Percentiles rank a stretch among this genome's conserved stretches.
phyloP scores from a whole-genome alignment of 2,329 filamentous ascomycete genomes.

The Ceratocystis papillata region DNA sequence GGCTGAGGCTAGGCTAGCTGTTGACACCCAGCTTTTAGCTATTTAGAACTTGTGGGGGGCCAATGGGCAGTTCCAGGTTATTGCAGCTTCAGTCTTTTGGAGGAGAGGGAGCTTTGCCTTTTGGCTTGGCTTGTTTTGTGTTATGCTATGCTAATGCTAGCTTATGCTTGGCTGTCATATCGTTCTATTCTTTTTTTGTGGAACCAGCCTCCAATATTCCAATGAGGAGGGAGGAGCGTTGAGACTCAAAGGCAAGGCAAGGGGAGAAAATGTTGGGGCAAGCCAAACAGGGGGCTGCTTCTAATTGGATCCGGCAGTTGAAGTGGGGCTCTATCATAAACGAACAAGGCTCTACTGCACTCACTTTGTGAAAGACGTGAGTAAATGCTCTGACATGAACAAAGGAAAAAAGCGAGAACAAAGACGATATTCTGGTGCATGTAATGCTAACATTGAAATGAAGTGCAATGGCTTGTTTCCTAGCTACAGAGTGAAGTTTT shows the following conservation, averaged over 20 bases:
- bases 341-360: not conserved
- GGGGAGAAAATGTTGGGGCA: constrained; percentile 14
- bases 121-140: constrained; percentile 7
- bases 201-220: not conserved
- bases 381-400: not conserved
- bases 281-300: constrained; percentile 12
- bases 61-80: not conserved
- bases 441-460: no score
- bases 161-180: not conserved
- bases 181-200: constrained; percentile 1
- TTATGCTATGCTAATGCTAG: constrained; percentile 11
- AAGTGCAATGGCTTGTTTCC: no score
- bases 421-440: not conserved
- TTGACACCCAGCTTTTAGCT: not conserved
- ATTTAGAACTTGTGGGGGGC: not conserved
- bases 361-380: not conserved
- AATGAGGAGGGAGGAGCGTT: not conserved
- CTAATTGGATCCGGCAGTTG: constrained; percentile 5
- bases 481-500: no score
- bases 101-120: no score
- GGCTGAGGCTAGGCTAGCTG: not conserved
- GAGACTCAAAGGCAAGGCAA: not conserved
- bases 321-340: not conserved
- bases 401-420: not conserved
- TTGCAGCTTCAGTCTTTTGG: not conserved